Percentiles rank a stretch among this genome's conserved stretches.
Conservation (phyloP, 1,284 basidiomycete species). For the Inonotus hispidus region DNA sequence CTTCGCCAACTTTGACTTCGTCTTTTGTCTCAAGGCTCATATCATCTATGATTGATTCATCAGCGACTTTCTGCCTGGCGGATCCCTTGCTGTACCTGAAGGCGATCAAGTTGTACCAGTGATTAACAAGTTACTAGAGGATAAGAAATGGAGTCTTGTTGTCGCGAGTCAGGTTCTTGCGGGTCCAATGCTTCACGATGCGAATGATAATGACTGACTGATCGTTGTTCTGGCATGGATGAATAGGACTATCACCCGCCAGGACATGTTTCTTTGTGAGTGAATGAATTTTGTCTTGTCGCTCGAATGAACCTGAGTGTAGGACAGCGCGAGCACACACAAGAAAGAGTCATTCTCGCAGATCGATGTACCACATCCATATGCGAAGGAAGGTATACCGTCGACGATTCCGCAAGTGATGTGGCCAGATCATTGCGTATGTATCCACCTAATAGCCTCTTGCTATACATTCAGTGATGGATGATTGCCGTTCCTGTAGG, state of each 20-base stretch:
- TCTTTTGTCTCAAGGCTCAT: neutral
- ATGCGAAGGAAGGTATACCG: slow-evolving; percentile 5
- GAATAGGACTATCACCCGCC: slow-evolving; percentile 20
- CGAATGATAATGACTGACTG: neutral
- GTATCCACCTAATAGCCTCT: neutral
- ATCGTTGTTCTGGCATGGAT: neutral
- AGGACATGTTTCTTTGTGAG: slow-evolving; percentile 20
- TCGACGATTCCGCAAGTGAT: slow-evolving; percentile 17
- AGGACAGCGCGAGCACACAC: slow-evolving; percentile 15
- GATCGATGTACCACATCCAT: slow-evolving; percentile 16
- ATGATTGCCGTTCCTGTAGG: neutral
- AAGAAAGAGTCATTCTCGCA: slow-evolving; percentile 9
- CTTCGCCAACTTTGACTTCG: neutral
- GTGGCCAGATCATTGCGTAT: slow-evolving; percentile 22
- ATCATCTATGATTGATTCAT: neutral
- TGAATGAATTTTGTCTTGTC: neutral
- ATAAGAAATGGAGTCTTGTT: slow-evolving; percentile 17
- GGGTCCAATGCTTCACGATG: neutral
- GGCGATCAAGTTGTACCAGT: slow-evolving; percentile 18
- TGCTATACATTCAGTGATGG: neutral
- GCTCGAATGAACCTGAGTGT: neutral
- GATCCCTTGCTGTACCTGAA: slow-evolving; percentile 17
- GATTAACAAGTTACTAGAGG: slow-evolving; percentile 10
- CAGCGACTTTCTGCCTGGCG: slow-evolving; percentile 21
- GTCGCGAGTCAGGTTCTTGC: slow-evolving; percentile 19